Evolutionary conservation across 2,329 filamentous ascomycete species (phyloP).

Genomic region (Dryadomyces quercivorus): DNA sequence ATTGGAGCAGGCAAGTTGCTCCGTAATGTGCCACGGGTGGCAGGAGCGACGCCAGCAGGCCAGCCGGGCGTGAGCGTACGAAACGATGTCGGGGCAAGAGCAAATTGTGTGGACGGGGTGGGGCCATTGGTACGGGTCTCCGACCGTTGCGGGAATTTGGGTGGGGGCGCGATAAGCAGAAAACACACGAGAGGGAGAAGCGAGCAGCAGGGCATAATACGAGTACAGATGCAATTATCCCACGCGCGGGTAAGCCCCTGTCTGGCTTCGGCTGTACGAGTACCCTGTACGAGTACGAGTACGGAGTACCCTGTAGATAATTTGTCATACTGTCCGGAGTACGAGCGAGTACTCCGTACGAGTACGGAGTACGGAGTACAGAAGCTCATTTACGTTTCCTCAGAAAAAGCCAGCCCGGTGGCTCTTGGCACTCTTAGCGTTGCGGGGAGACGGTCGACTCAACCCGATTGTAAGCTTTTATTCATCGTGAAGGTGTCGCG

Average conservation of each 20-base stretch:
- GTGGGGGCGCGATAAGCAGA: slow-evolving; percentile 2
- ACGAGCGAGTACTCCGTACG: no score
- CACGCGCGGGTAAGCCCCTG: not conserved
- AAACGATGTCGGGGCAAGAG: not conserved
- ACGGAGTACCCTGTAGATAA: not conserved
- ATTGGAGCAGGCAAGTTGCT: not conserved
- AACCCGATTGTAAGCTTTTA: no score
- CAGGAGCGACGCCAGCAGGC: not conserved
- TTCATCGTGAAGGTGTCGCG: no score
- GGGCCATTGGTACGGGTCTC: not conserved
- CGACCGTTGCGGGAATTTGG: not conserved
- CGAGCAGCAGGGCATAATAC: not conserved
- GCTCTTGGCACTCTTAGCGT: no score
- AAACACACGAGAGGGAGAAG: not conserved
- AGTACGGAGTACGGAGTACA: no score
- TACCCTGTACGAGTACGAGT: not conserved
- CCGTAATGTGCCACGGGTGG: not conserved
- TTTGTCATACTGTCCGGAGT: no score
- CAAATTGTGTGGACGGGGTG: not conserved
- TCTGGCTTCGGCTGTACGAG: not conserved
- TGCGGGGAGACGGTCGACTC: no score
- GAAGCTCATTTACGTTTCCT: no score
- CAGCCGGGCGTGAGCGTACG: not conserved
- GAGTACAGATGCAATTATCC: not conserved
- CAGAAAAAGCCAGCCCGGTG: no score